Conservation (phyloP, 768 basidiomycete species). For the Hygrophorus pudorinus region DNA sequence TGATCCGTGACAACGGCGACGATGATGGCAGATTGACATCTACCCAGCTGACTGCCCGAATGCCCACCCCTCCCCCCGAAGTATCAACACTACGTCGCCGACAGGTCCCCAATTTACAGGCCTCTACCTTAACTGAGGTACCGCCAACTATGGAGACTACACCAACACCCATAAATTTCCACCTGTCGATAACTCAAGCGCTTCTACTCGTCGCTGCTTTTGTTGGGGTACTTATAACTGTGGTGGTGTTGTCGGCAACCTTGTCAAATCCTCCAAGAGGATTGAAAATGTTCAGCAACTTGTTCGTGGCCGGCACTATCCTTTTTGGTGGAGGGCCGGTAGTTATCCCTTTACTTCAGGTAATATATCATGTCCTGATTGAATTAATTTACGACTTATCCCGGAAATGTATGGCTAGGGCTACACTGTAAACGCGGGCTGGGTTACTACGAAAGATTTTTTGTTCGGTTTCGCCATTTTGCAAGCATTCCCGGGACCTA, state of each 20-base stretch:
- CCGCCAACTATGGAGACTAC: neutral
- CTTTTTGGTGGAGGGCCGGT: constrained; percentile 49
- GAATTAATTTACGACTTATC: neutral
- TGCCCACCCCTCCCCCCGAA: neutral
- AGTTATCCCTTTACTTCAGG: constrained; percentile 30
- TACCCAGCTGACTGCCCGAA: neutral
- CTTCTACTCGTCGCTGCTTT: neutral
- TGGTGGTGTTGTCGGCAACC: constrained; percentile 20
- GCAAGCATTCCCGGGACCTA: constrained; percentile 42
- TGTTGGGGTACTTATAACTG: constrained; percentile 14
- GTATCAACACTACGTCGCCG: neutral
- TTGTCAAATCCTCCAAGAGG: constrained; percentile 18
- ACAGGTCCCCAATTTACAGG: neutral
- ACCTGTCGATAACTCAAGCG: neutral
- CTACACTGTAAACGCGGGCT: constrained; percentile 40
- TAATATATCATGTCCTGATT: neutral
- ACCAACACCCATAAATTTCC: neutral
- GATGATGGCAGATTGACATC: too few species aligned
- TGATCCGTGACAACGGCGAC: too few species aligned
- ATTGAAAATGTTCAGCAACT: constrained; percentile 32
- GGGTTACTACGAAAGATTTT: constrained; percentile 46
- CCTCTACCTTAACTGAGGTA: neutral
- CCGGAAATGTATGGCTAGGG: constrained; percentile 26
- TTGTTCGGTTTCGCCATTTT: constrained; percentile 41
- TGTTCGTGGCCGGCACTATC: constrained; percentile 35